phyloP scores from a whole-genome alignment of 1,284 basidiomycete species.

The Ceratobasidium theobromae region DNA sequence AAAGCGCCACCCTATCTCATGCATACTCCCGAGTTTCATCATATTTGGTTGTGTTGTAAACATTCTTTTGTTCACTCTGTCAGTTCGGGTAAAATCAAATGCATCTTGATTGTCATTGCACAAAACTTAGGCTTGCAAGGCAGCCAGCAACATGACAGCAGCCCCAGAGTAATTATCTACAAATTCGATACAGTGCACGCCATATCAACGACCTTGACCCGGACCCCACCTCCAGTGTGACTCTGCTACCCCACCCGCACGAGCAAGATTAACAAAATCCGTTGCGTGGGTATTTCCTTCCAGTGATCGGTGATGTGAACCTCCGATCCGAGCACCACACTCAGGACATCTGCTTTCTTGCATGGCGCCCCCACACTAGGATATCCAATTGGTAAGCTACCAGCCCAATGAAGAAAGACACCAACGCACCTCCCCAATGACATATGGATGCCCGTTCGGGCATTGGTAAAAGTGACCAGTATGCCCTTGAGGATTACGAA shows the following conservation, averaged over 20 bases:
- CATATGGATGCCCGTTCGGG: conserved; percentile 1
- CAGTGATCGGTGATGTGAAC: not conserved
- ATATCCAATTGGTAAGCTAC: not conserved
- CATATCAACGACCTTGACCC: not conserved
- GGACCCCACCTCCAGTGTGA: not conserved
- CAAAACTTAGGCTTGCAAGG: too few species aligned
- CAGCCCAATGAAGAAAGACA: not conserved
- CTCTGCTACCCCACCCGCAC: not conserved
- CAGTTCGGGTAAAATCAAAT: too few species aligned
- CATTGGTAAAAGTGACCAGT: not conserved
- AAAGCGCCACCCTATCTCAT: too few species aligned
- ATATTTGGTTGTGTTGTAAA: too few species aligned
- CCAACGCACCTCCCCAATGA: not conserved
- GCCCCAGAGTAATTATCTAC: too few species aligned
- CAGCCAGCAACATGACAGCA: too few species aligned
- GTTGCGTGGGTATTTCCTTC: not conserved
- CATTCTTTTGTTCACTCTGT: too few species aligned
- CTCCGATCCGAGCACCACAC: not conserved
- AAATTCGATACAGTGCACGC: too few species aligned
- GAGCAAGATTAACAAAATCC: conserved; percentile 2
- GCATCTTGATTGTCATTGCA: too few species aligned
- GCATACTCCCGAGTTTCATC: too few species aligned
- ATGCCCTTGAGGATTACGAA: not conserved
- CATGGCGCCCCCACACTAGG: not conserved
- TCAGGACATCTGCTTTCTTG: not conserved